These are phyloP conservation scores for Talaromyces albobiverticillius DNA, from an alignment of 2,329 filamentous ascomycete genomes.

Conservation along the genomic window DNA sequence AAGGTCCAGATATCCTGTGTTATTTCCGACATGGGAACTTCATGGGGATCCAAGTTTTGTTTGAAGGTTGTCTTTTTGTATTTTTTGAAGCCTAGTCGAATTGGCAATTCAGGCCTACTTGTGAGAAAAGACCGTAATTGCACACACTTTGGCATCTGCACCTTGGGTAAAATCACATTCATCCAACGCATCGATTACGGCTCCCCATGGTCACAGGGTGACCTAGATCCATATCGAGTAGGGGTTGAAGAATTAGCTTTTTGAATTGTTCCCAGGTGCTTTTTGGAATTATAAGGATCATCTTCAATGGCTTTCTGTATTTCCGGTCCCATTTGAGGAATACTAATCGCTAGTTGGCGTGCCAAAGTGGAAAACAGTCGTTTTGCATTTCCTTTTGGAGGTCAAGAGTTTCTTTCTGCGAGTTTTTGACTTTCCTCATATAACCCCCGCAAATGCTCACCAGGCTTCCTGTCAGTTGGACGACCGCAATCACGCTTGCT, in stretches of 20 bases:
- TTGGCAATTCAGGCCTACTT: conserved; percentile 27
- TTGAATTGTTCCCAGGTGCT: conserved; percentile 27
- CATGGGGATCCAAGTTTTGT: conserved; percentile 17
- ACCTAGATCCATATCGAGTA: conserved; percentile 12
- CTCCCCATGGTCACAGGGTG: not conserved
- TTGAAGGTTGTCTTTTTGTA: not conserved
- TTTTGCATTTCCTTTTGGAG: not conserved
- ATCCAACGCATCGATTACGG: conserved; percentile 28
- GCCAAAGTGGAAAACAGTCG: too few relatives aligned
- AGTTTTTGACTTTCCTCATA: not conserved
- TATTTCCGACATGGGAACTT: conserved; percentile 21
- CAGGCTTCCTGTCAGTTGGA: not conserved
- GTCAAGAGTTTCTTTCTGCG: not conserved
- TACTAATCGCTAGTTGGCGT: conserved; percentile 2
- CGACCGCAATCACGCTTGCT: not conserved
- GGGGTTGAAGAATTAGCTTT: conserved; percentile 24
- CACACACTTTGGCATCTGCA: conserved; percentile 12
- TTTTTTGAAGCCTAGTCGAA: conserved; percentile 21
- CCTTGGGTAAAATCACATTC: conserved; percentile 24
- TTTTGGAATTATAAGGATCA: conserved; percentile 25
- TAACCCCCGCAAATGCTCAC: not conserved
- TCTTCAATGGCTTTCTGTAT: conserved; percentile 19
- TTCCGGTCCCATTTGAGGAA: conserved; percentile 7
- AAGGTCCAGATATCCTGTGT: conserved; percentile 26
- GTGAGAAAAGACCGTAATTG: conserved; percentile 25